Base-by-base conservation (phyloP, 768 basidiomycete species). In the Lactarius hatsudake region DNA sequence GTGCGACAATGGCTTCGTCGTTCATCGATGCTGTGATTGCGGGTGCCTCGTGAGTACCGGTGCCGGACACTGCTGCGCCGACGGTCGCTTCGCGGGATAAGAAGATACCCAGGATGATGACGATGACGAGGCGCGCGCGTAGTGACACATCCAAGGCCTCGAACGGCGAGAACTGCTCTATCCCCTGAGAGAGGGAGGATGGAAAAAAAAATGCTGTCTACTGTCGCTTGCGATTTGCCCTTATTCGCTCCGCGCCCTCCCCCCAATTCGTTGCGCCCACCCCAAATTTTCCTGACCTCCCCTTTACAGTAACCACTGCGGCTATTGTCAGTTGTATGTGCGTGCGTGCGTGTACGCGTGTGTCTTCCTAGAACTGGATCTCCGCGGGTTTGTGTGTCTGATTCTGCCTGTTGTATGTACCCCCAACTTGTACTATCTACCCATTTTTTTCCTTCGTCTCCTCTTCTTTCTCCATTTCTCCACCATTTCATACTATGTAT, bases 91-190 rank as follows among this genome's bases (percentile, higher is more conserved):
- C 38, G 28, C 62, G 20, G 18, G 36, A 61, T 20, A 61, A 62
- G 61, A 32, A 56, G 51, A 30, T 30, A 3, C 28, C 28, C 28
- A 34, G 62, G 59, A 23, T 10, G n/a, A 23, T 23, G 45, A 12
- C 45, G 45, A 48, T 48, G 45, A 54, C 64, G 7, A 59, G 53
- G 42, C 67, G 69, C n/a, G 61, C 64, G 28, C 67, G 64, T n/a
- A 61, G 59, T 20, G 61, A 63, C 23, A 38, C 60, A 43, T 28
- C 56, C 20, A 70, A 68, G 48, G 18, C 34, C 20, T n/a, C n/a
- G n/a, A n/a, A n/a, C n/a, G n/a, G n/a, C n/a, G 45, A 53, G 23
- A 65, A 63, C 40, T 71, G 70, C 45, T 53, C 48, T 15, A 51
- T 65, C n/a, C 67, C 66, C 40, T 65, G 59, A 61, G 17, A 8